These are phyloP conservation scores for Cylindrotheca closterium DNA, from an alignment of 108 stramenopile species.

Conservation along the genomic window DNA sequence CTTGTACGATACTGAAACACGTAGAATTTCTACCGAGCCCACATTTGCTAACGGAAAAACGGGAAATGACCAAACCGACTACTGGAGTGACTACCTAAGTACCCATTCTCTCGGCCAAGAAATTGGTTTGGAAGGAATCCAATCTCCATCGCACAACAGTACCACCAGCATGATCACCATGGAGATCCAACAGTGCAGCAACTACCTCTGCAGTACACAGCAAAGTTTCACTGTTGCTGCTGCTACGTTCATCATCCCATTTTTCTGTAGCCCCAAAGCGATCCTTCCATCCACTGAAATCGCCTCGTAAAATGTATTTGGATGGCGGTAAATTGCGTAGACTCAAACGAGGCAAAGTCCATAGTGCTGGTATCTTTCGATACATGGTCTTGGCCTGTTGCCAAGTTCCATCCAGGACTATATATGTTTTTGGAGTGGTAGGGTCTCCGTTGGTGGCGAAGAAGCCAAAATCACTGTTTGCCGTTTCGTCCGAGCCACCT, in stretches of 20 bases:
- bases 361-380: slow-evolving; percentile 21
- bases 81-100: too few relatives aligned
- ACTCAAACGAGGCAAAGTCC: slow-evolving; percentile 24
- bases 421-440: too few relatives aligned
- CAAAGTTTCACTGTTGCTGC: neutral
- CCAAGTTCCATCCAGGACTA: slow-evolving; percentile 37
- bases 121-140: neutral
- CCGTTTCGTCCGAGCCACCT: too few relatives aligned
- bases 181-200: neutral
- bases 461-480: too few relatives aligned
- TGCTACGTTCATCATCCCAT: neutral
- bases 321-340: slow-evolving; percentile 13
- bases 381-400: slow-evolving; percentile 31
- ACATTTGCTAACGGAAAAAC: too few relatives aligned
- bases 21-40: too few relatives aligned
- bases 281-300: slow-evolving; percentile 31
- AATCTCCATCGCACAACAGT: neutral
- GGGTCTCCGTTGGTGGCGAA: too few relatives aligned
- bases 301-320: slow-evolving; percentile 21
- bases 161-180: neutral
- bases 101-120: too few relatives aligned
- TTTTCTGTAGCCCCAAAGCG: slow-evolving; percentile 4
- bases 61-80: too few relatives aligned
- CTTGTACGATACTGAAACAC: too few relatives aligned
- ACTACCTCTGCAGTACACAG: neutral